Evolutionary conservation across 2,329 filamentous ascomycete species (phyloP).

Genomic region (Bipolaris bicolor): DNA sequence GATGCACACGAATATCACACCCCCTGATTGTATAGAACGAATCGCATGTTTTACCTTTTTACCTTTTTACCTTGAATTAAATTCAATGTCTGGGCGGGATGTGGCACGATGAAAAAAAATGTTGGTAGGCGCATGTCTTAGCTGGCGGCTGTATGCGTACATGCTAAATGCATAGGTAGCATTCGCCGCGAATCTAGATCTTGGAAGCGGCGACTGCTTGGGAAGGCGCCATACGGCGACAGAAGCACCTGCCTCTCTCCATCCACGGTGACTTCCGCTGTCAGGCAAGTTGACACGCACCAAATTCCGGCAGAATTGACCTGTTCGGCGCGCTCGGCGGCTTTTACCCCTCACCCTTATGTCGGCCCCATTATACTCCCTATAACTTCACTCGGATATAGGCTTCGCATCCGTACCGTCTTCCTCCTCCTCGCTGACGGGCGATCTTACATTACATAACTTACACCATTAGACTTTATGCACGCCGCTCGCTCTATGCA

Average conservation of each 20-base stretch:
- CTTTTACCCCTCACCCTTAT: slow-evolving; percentile 17
- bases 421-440: neutral
- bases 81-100: neutral
- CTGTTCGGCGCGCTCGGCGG: slow-evolving; percentile 12
- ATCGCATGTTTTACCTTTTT: slow-evolving; percentile 7
- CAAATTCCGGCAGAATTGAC: slow-evolving; percentile 12
- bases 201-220: slow-evolving; percentile 1
- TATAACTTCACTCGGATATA: neutral
- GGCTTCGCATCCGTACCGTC: neutral
- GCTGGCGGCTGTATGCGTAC: neutral
- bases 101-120: neutral
- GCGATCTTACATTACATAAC: neutral
- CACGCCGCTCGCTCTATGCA: slow-evolving; percentile 1
- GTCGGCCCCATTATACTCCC: slow-evolving; percentile 9
- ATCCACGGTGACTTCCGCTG: slow-evolving; percentile 13
- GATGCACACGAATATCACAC: slow-evolving; percentile 32
- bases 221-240: neutral
- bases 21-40: slow-evolving; percentile 10
- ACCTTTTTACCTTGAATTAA: neutral
- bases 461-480: slow-evolving; percentile 3
- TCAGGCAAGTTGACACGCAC: neutral
- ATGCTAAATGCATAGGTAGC: neutral
- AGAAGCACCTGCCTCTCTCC: neutral
- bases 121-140: neutral
- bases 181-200: slow-evolving; percentile 1